A percentile compares a stretch with the other conserved stretches of the same genome.
Evolutionary conservation across 2,329 filamentous ascomycete species (phyloP).

Genomic region (Catunica adiposa): DNA sequence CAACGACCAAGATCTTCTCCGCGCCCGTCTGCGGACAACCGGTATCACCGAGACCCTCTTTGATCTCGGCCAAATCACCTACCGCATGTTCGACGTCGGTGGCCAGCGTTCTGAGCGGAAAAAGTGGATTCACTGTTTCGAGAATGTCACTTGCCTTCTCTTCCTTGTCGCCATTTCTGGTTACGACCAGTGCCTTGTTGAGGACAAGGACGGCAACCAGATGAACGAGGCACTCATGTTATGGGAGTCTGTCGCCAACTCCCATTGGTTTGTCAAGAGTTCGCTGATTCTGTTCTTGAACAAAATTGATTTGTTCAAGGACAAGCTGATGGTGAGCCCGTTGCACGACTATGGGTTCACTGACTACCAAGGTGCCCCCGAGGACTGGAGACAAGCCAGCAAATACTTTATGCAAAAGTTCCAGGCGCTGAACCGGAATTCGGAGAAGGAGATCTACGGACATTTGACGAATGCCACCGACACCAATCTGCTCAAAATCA

Average conservation of each 20-base stretch:
- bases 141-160: slow-evolving; percentile 79
- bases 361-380: slow-evolving; percentile 56
- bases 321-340: slow-evolving; percentile 54
- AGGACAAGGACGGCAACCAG: slow-evolving; percentile 92
- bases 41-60: slow-evolving; percentile 94
- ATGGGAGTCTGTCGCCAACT: slow-evolving; percentile 73
- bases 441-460: slow-evolving; percentile 46
- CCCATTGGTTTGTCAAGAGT: slow-evolving; percentile 70
- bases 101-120: slow-evolving; percentile 85
- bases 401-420: slow-evolving; percentile 76
- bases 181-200: slow-evolving; percentile 89
- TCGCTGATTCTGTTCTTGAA: slow-evolving; percentile 73
- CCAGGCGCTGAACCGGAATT: slow-evolving; percentile 54
- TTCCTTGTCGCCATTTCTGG: slow-evolving; percentile 93
- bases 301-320: slow-evolving; percentile 74
- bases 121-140: slow-evolving; percentile 96
- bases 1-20: slow-evolving; percentile 84
- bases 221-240: slow-evolving; percentile 82
- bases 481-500: slow-evolving; percentile 66
- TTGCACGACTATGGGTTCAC: slow-evolving; percentile 61
- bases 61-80: slow-evolving; percentile 78
- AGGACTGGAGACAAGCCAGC: slow-evolving; percentile 57
- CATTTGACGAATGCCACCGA: slow-evolving; percentile 47
- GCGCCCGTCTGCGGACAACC: slow-evolving; percentile 77
- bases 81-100: slow-evolving; percentile 93